Evolutionary conservation across 2,329 filamentous ascomycete species (phyloP).

Genomic region (Dactylellina leptospora): DNA sequence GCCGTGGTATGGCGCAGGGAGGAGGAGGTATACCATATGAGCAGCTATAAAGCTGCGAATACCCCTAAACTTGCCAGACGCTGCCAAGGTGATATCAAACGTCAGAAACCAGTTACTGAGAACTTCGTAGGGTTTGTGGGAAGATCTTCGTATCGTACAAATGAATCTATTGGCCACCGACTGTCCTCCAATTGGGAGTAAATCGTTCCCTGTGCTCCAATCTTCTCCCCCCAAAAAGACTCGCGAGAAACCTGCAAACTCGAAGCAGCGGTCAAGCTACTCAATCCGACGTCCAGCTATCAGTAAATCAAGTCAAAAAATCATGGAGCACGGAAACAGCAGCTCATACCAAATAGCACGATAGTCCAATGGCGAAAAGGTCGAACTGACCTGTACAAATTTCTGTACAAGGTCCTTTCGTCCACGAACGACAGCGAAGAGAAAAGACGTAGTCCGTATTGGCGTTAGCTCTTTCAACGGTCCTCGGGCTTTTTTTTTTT

Average conservation of each 20-base stretch:
- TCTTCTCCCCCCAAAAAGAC: neutral
- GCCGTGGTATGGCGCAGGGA: neutral
- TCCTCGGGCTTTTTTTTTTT: neutral
- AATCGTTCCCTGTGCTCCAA: neutral
- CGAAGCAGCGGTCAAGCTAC: neutral
- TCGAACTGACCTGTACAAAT: constrained; percentile 13
- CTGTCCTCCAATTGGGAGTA: constrained; percentile 3
- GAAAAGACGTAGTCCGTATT: constrained; percentile 2
- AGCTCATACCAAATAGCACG: neutral
- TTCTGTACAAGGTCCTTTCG: neutral
- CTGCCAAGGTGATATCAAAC: neutral
- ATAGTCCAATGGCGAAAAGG: neutral
- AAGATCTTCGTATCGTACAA: neutral
- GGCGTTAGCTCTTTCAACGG: constrained; percentile 2
- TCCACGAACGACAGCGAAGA: constrained; percentile 2
- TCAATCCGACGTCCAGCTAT: neutral
- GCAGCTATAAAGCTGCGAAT: constrained; percentile 47
- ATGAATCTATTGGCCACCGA: constrained; percentile 1
- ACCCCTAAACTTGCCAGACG: constrained; percentile 23
- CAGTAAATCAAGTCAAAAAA: neutral
- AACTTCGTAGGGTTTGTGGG: neutral
- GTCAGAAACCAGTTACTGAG: neutral
- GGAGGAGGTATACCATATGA: constrained; percentile 17
- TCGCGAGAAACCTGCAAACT: neutral
- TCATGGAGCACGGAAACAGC: neutral